These are phyloP conservation scores for Lolium multiflorum DNA, from an alignment of 176 grass and related monocot species.

Conservation along the genomic window DNA sequence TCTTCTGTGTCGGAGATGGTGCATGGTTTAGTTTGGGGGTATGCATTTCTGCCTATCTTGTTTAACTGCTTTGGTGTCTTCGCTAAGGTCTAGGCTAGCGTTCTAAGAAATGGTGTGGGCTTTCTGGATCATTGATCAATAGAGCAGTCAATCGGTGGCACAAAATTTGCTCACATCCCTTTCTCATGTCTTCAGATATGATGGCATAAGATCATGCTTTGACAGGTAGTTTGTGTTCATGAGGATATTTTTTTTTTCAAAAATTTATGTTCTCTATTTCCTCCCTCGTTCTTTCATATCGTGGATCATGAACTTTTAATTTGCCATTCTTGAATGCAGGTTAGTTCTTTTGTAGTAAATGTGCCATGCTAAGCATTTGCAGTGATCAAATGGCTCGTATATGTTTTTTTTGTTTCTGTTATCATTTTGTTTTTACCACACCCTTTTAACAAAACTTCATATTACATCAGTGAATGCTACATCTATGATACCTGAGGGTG, in stretches of 20 bases:
- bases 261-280: background rate
- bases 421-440: background rate
- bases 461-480: conserved; percentile 20
- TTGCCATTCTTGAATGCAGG: conserved; percentile 12
- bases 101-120: background rate
- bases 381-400: background rate
- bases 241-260: background rate
- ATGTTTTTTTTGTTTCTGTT: background rate
- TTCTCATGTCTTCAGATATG: background rate
- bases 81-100: background rate
- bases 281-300: background rate
- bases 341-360: conserved; percentile 8
- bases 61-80: background rate
- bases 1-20: background rate
- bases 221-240: background rate
- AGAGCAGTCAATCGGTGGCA: background rate
- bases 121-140: background rate
- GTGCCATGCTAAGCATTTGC: conserved; percentile 12
- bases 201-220: background rate
- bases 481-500: conserved; percentile 27
- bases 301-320: background rate
- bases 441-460: background rate
- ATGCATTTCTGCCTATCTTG: background rate
- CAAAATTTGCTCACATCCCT: background rate
- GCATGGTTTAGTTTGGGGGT: background rate